A percentile compares a stretch with the other conserved stretches of the same genome.
Conservation (phyloP, 441 rosid genomes). For the Aquilaria agallochum region DNA sequence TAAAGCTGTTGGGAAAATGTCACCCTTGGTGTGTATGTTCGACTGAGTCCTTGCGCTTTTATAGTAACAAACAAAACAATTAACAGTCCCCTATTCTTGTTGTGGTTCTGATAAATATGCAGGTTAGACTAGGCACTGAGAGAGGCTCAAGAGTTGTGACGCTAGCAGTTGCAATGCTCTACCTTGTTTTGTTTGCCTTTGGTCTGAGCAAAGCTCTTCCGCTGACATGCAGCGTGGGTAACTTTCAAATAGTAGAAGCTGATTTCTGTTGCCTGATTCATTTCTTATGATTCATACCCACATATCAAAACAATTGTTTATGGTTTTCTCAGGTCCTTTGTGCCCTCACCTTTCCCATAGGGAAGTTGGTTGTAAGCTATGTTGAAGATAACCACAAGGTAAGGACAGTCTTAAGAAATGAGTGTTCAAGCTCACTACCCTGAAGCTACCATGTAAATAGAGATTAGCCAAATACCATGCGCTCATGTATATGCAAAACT, state of each 20-base stretch:
- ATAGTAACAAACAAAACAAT: neutral
- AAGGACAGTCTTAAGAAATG: conserved; percentile 13
- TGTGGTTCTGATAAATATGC: conserved; percentile 8
- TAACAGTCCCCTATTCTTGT: neutral
- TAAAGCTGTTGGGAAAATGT: conserved; percentile 59
- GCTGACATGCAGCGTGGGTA: conserved; percentile 64
- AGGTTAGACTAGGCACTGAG: conserved; percentile 81
- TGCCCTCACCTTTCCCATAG: conserved; percentile 67
- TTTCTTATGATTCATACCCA: conserved; percentile 5
- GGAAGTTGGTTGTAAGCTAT: conserved; percentile 50
- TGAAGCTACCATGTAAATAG: neutral
- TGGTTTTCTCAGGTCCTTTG: conserved; percentile 51
- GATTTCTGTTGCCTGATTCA: neutral
- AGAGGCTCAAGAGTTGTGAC: conserved; percentile 53
- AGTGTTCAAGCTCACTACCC: neutral
- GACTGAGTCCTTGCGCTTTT: neutral
- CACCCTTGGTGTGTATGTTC: conserved; percentile 62
- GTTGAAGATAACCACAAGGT: conserved; percentile 77
- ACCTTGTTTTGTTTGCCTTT: conserved; percentile 38
- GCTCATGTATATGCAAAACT: neutral
- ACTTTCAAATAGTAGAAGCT: neutral
- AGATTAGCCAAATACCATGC: no score
- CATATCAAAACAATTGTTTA: neutral
- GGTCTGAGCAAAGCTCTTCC: conserved; percentile 61
- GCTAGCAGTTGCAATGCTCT: conserved; percentile 41